Base-by-base conservation (phyloP, 495 filamentous ascomycete genomes). In the Penicillium samsonianum region DNA sequence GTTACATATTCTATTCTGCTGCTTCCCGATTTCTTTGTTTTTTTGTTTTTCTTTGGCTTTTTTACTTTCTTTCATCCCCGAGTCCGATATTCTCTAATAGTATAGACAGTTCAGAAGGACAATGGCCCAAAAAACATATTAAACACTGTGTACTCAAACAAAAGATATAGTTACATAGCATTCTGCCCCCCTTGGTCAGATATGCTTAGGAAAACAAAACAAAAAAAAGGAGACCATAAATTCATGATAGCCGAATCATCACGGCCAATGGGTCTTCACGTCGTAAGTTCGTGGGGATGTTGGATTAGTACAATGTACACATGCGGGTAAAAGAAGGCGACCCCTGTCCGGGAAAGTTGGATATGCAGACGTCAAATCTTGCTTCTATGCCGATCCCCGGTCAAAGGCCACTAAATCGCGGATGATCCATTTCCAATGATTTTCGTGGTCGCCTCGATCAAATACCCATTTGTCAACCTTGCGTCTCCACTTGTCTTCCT, bases 401-500 rank as follows among this genome's bases (percentile, higher is more conserved):
- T 69, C 66, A 45, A 68, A 68, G 47, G 66, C 59, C 46, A 77
- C 73, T 40, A 79, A 50, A 65, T 79, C 78, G 51, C 79, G 74
- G 44, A 84, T 82, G 46, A 75, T 74, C 85, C 84, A 85, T 64
- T 78, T 72, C 80, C 83, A 83, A 59, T 72, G 67, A 50, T 67
- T 71, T 47, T 70, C 75, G 26, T 72, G 62, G 61, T 69, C 67
- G 43, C 73, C 70, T 45, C 74, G 74, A 58, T 75, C 78, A 74
- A 60, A 75, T 51, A 74, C 78, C 94, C 95, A 98, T 47, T 82
- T 85, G 58, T 86, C 84, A 44, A 91, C 89, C 69, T 90, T 91
- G 69, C 85, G 83, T 61, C 87, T 81, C 95, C 94, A 98, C 61
- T 89, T 81, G 50, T 89, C 87, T 73, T 98, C 94, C 72, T 98